Conservation (phyloP, 768 basidiomycete species). For the Strobilomyces echinocephalus region DNA sequence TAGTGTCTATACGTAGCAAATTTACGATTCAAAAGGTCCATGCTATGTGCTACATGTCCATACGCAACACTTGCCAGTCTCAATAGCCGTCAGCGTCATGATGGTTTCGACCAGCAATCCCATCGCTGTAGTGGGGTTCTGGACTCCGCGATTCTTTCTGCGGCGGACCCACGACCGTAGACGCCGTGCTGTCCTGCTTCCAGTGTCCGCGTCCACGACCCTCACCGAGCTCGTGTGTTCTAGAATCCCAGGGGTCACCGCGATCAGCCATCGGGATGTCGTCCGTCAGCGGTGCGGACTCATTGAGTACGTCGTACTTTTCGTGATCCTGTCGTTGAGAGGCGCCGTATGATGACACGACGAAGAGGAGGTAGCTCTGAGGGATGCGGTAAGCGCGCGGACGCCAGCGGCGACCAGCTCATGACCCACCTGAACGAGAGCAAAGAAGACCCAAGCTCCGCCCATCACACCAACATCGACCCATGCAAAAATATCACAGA, state of each 20-base stretch:
- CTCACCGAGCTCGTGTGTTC: constrained; percentile 37
- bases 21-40: constrained; percentile 7
- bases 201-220: constrained; percentile 42
- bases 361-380: constrained; percentile 46
- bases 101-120: constrained; percentile 34
- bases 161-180: constrained; percentile 48
- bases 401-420: not conserved
- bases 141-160: constrained; percentile 37
- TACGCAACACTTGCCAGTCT: not conserved
- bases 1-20: not conserved
- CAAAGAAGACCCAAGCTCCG: constrained; percentile 77
- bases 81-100: constrained; percentile 39
- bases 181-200: constrained; percentile 54
- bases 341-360: constrained; percentile 61
- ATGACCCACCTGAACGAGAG: constrained; percentile 64
- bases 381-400: not conserved
- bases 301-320: constrained; percentile 71
- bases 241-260: constrained; percentile 66
- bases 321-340: constrained; percentile 77
- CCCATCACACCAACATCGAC: constrained; percentile 90
- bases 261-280: constrained; percentile 65
- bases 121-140: constrained; percentile 31
- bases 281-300: constrained; percentile 46
- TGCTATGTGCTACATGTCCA: not conserved
- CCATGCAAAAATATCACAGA: constrained; percentile 92